A percentile compares a stretch with the other conserved stretches of the same genome.
These are phyloP conservation scores for Beauveria brongniartii DNA, from an alignment of 2,329 filamentous ascomycete genomes.

Conservation along the genomic window DNA sequence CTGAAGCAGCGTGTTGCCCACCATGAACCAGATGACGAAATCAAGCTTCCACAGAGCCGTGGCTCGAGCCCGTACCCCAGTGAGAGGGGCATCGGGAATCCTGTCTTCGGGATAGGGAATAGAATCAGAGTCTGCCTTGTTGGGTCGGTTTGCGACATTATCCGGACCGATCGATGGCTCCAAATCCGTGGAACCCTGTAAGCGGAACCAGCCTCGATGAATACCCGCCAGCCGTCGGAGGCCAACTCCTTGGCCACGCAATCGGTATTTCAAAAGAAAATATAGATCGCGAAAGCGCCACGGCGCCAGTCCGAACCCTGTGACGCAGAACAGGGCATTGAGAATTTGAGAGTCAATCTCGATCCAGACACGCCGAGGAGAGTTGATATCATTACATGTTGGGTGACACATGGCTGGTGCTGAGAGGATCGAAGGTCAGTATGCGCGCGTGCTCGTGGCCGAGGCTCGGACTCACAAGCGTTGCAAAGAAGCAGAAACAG, in stretches of 20 bases:
- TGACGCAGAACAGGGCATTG: slow-evolving; percentile 62
- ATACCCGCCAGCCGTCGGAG: slow-evolving; percentile 65
- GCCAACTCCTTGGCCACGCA: slow-evolving; percentile 42
- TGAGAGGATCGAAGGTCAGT: slow-evolving; percentile 2
- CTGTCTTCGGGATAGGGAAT: slow-evolving; percentile 58
- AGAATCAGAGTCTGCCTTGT: slow-evolving; percentile 27
- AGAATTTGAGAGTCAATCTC: slow-evolving; percentile 78
- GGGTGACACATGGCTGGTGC: slow-evolving; percentile 65
- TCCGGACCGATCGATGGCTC: slow-evolving; percentile 44
- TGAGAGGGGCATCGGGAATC: slow-evolving; percentile 59
- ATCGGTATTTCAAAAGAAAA: slow-evolving; percentile 58
- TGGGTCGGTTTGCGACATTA: slow-evolving; percentile 35
- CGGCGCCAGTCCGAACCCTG: slow-evolving; percentile 67
- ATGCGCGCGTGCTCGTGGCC: background rate
- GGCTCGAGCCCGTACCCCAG: slow-evolving; percentile 58
- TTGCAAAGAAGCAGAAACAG: slow-evolving; percentile 77
- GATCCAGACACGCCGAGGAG: slow-evolving; percentile 74
- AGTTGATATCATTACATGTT: slow-evolving; percentile 63
- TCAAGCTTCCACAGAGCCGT: slow-evolving; percentile 70
- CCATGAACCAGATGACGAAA: slow-evolving; percentile 69
- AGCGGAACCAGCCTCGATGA: slow-evolving; percentile 67
- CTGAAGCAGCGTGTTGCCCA: slow-evolving; percentile 74
- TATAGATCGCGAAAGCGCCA: slow-evolving; percentile 78
- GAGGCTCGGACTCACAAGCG: slow-evolving; percentile 29
- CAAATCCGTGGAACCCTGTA: slow-evolving; percentile 56